Evolutionary conservation across 345 rosid species (phyloP).

Genomic region (Salix arbutifolia): DNA sequence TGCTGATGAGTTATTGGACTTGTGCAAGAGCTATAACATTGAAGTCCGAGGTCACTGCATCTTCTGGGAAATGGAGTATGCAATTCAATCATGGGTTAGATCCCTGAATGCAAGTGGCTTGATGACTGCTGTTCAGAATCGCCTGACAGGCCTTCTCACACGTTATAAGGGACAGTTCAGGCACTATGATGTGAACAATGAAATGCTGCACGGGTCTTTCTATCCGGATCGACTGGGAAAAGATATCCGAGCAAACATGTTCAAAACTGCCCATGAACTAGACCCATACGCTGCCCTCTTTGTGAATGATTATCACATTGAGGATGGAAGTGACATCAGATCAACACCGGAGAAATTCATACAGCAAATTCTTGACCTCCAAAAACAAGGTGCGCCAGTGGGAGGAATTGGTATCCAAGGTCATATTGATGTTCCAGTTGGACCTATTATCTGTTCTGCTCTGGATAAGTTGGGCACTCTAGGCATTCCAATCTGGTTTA

Average conservation of each 20-base stretch:
- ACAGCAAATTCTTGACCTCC: slow-evolving; percentile 56
- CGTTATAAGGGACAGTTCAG: slow-evolving; percentile 64
- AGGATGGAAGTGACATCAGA: slow-evolving; percentile 68
- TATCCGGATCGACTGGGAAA: slow-evolving; percentile 55
- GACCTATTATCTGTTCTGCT: slow-evolving; percentile 46
- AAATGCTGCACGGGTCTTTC: slow-evolving; percentile 76
- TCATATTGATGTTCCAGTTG: slow-evolving; percentile 49
- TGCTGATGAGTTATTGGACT: slow-evolving; percentile 70
- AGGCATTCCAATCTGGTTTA: slow-evolving; percentile 55
- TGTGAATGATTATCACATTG: slow-evolving; percentile 85
- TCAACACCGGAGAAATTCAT: slow-evolving; percentile 68
- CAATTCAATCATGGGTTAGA: slow-evolving; percentile 45
- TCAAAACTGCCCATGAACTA: slow-evolving; percentile 55
- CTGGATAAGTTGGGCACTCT: slow-evolving; percentile 38
- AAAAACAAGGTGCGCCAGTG: slow-evolving; percentile 50
- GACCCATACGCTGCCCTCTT: slow-evolving; percentile 69
- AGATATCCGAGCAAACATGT: slow-evolving; percentile 56
- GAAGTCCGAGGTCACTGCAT: slow-evolving; percentile 50
- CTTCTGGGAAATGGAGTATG: slow-evolving; percentile 51
- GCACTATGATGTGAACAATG: slow-evolving; percentile 66
- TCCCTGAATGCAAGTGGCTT: slow-evolving; percentile 36
- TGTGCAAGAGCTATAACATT: slow-evolving; percentile 54
- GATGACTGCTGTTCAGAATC: slow-evolving; percentile 36
- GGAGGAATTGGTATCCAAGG: slow-evolving; percentile 57
- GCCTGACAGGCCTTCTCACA: slow-evolving; percentile 32